Evolutionary conservation across 805 yeast genomes (phyloP).

Genomic region (Candida lessepsii): DNA sequence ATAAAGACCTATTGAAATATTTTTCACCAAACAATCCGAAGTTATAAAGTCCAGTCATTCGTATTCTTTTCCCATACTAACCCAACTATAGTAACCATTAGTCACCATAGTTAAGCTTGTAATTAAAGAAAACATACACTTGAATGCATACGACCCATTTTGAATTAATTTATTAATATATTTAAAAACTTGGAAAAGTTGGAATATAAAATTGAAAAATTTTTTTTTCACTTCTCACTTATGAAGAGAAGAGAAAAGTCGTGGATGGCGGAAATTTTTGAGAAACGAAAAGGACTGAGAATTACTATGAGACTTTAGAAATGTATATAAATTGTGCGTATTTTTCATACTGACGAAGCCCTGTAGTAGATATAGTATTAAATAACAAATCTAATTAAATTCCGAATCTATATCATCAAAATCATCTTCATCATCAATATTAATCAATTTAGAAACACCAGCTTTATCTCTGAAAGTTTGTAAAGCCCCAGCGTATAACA

Average conservation of each 20-base stretch:
- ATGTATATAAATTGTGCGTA: not conserved
- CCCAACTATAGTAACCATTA: too few species aligned
- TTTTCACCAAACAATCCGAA: conserved; percentile 8
- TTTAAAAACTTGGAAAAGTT: conserved; percentile 8
- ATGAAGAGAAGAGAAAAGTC: conserved; percentile 1
- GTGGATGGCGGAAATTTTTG: not conserved
- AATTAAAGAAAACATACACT: conserved; percentile 61
- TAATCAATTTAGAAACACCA: conserved; percentile 67
- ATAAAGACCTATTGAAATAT: conserved; percentile 14
- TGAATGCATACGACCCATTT: conserved; percentile 99
- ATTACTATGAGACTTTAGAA: conserved; percentile 3
- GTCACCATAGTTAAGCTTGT: not conserved
- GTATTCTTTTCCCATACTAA: conserved; percentile 4
- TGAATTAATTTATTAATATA: conserved; percentile 46
- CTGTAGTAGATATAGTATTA: not conserved
- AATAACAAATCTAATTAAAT: too few species aligned
- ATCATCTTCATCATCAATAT: conserved; percentile 68
- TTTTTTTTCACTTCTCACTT: conserved; percentile 1
- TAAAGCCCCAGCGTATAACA: conserved; percentile 90
- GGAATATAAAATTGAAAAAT: conserved; percentile 10
- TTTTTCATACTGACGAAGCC: not conserved
- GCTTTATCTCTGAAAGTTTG: conserved; percentile 76
- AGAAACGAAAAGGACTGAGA: not conserved
- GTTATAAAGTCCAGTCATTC: conserved; percentile 7
- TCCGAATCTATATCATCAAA: conserved; percentile 54